A percentile compares a stretch with the other conserved stretches of the same genome.
Evolutionary conservation across 2,329 filamentous ascomycete genomes (phyloP).

Genomic region (Epichloe sp.): DNA sequence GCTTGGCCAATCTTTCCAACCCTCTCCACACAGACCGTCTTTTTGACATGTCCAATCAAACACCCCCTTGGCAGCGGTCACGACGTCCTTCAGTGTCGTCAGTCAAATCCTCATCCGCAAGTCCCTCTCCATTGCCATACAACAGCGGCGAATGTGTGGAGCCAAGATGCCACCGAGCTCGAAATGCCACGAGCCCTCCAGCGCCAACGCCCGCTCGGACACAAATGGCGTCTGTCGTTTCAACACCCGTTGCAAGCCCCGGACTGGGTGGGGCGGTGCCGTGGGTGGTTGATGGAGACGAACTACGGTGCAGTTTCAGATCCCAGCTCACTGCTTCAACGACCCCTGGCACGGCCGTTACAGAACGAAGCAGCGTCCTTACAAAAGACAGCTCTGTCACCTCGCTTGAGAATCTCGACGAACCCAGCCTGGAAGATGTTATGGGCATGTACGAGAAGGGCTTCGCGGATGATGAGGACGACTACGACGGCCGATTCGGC

Average conservation of each 20-base stretch:
- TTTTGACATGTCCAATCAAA: conserved; percentile 16
- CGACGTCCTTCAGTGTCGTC: conserved; percentile 36
- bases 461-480: conserved; percentile 35
- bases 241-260: conserved; percentile 18
- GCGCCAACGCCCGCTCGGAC: conserved; percentile 14
- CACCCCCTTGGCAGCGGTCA: conserved; percentile 28
- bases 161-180: conserved; percentile 15
- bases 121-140: conserved; percentile 28
- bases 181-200: conserved; percentile 15
- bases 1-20: conserved; percentile 13
- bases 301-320: conserved; percentile 41
- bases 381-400: conserved; percentile 67
- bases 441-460: conserved; percentile 58
- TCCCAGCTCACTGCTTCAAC: conserved; percentile 43
- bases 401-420: conserved; percentile 44
- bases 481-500: conserved; percentile 18
- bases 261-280: conserved; percentile 24
- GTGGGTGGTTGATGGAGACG: conserved; percentile 37
- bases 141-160: conserved; percentile 29
- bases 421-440: conserved; percentile 52
- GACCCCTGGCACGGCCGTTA: conserved; percentile 49
- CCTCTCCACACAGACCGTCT: conserved; percentile 17
- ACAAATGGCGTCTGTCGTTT: conserved; percentile 17
- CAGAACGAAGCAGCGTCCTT: conserved; percentile 68
- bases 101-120: conserved; percentile 31